Base-by-base conservation (phyloP, 2,329 filamentous ascomycete species). In the Venturia nashicola region DNA sequence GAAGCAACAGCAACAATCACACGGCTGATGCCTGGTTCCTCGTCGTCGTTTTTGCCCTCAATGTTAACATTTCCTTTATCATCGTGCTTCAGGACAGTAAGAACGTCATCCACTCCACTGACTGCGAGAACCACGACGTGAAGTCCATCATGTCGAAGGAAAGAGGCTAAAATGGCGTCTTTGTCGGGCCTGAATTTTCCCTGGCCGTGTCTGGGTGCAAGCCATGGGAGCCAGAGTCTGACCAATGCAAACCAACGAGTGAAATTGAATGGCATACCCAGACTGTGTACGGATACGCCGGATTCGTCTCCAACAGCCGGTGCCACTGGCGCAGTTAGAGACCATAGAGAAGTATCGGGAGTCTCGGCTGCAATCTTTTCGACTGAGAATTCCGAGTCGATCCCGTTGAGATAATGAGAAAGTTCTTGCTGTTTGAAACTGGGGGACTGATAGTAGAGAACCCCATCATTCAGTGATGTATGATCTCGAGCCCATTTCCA, bases 171-270 rank as follows among this genome's bases (percentile, higher is more conserved):
- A 2, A 97, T 76, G 1, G 86, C 90, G 70, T 95, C 89, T 68
- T 91, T 89, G 36, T 91, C 87, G 5, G 92, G 78, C 5, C 77
- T 76, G 64, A 96, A 88, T 0, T 76, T 76, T 3, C 78, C 74
- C 66, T 83, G 85, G 14, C 92, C 92, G 72, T 97, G 92, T 46
- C 91, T 81, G n/a, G 93, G 93, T 8, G 88, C 90, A 12, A 96
- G 77, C 93, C 93, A 97, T 1, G 91, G 88, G 42, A 82, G 83
- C 85, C 87, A 94, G 3, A 90, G 79, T 20, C 91, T 85, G 5
- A 95, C 86, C 14, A 96, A 76, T 8, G 90, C 85, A 72, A 96
- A 93, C 85, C 91, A 96, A 68, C 88, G 86, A 71, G 82, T 81
- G 61, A 83, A 75, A 51, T 83, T 82, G 69, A 82, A 86, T 0